Evolutionary conservation across 2,329 filamentous ascomycete genomes (phyloP).

Genomic region (Fusarium nurragi): DNA sequence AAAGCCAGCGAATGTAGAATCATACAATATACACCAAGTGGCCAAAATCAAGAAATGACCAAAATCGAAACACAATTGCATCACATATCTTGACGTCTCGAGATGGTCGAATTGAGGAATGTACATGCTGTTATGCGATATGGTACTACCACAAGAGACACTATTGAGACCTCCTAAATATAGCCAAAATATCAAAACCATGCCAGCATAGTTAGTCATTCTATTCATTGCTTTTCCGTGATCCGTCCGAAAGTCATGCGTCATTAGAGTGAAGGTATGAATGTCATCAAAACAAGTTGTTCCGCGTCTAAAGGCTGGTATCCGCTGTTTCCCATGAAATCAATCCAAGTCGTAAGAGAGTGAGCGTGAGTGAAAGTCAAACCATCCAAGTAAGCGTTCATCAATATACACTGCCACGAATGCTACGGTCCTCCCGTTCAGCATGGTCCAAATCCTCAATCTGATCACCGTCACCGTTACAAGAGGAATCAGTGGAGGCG

Average conservation of each 20-base stretch:
- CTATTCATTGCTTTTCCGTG: conserved; percentile 17
- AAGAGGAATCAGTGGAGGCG: conserved; percentile 39
- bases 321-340: conserved; percentile 23
- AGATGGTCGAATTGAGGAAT: not conserved
- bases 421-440: conserved; percentile 40
- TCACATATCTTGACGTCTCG: not conserved
- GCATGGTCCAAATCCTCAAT: conserved; percentile 39
- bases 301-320: conserved; percentile 12
- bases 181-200: conserved; percentile 23
- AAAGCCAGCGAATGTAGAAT: too few species aligned
- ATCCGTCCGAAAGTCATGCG: conserved; percentile 10
- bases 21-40: too few species aligned
- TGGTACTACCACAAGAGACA: conserved; percentile 1
- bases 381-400: not conserved
- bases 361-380: conserved; percentile 1
- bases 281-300: conserved; percentile 35
- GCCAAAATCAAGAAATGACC: not conserved
- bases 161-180: conserved; percentile 3
- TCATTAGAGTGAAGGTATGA: conserved; percentile 28
- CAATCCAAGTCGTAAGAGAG: conserved; percentile 11
- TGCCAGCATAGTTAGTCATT: conserved; percentile 37
- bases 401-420: conserved; percentile 41
- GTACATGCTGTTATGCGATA: conserved; percentile 5
- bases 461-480: conserved; percentile 35
- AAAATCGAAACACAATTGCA: not conserved